Evolutionary conservation across 805 yeast genomes (phyloP).

Genomic region (Starmerella tilneyi): DNA sequence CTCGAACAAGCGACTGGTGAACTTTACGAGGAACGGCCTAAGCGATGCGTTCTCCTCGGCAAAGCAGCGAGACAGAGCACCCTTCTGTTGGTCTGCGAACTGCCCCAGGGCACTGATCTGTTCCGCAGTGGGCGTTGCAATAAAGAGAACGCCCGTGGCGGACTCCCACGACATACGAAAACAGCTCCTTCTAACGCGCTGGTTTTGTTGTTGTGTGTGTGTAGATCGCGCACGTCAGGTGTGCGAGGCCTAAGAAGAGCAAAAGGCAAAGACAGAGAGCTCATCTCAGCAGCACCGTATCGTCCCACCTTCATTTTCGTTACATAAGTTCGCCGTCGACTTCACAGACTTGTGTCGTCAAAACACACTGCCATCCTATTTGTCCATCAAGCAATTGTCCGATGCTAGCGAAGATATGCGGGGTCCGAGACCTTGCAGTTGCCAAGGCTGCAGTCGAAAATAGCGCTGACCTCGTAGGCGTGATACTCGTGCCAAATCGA

Average conservation of each 20-base stretch:
- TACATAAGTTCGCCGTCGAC: no score
- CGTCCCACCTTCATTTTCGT: no score
- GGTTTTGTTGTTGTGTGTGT: no score
- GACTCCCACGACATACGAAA: constrained; percentile 22
- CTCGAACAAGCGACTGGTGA: constrained; percentile 16
- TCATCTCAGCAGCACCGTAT: no score
- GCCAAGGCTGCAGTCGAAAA: constrained; percentile 57
- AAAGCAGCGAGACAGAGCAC: constrained; percentile 14
- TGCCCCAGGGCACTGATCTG: constrained; percentile 20
- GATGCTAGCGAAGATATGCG: constrained; percentile 71
- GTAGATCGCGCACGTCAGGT: no score
- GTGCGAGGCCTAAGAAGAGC: no score
- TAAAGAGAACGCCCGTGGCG: constrained; percentile 18
- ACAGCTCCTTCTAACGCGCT: no score
- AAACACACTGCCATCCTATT: background rate
- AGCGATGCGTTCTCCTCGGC: constrained; percentile 12
- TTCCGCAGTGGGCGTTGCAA: constrained; percentile 14
- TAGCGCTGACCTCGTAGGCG: constrained; percentile 74
- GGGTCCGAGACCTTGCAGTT: constrained; percentile 55
- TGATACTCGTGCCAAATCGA: constrained; percentile 76
- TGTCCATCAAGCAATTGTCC: background rate
- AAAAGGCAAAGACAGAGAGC: no score
- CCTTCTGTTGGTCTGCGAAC: constrained; percentile 15
- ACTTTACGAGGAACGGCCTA: constrained; percentile 13
- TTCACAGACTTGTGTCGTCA: background rate